Conservation (phyloP, 371 early-diverging fungal species). For the Neoconidiobolus thromboides region DNA sequence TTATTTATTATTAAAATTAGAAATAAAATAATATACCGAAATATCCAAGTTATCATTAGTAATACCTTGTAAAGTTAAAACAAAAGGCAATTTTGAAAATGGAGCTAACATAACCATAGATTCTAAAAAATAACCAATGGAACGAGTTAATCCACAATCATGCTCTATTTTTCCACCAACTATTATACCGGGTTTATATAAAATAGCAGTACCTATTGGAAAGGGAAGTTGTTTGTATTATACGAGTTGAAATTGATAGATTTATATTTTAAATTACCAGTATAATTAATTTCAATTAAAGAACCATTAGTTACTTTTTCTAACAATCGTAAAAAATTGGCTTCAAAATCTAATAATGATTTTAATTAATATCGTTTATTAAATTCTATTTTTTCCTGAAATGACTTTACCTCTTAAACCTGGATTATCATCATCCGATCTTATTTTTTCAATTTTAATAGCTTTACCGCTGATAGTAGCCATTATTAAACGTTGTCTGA, state of each 20-base stretch:
- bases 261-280: constrained; percentile 25
- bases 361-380: not conserved
- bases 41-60: constrained; percentile 81
- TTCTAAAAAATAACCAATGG: constrained; percentile 83
- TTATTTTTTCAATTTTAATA: constrained; percentile 76
- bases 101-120: constrained; percentile 79
- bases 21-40: constrained; percentile 23
- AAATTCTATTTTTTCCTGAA: not conserved
- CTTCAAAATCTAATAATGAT: constrained; percentile 54
- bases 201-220: constrained; percentile 48
- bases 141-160: constrained; percentile 55
- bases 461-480: constrained; percentile 69
- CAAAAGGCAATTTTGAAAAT: constrained; percentile 71
- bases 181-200: constrained; percentile 77
- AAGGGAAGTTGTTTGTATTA: no score
- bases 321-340: constrained; percentile 63
- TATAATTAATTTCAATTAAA: constrained; percentile 75
- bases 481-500: constrained; percentile 79
- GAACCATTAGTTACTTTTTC: constrained; percentile 89
- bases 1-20: no score
- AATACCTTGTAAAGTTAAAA: constrained; percentile 64
- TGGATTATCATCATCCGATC: constrained; percentile 66
- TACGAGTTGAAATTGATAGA: no score
- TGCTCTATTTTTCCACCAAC: constrained; percentile 69
- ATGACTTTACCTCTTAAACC: constrained; percentile 51